Percentiles rank a stretch among this genome's conserved stretches.
phyloP scores from a whole-genome alignment of 208 protist genomes.

The Porcisia deanei region DNA sequence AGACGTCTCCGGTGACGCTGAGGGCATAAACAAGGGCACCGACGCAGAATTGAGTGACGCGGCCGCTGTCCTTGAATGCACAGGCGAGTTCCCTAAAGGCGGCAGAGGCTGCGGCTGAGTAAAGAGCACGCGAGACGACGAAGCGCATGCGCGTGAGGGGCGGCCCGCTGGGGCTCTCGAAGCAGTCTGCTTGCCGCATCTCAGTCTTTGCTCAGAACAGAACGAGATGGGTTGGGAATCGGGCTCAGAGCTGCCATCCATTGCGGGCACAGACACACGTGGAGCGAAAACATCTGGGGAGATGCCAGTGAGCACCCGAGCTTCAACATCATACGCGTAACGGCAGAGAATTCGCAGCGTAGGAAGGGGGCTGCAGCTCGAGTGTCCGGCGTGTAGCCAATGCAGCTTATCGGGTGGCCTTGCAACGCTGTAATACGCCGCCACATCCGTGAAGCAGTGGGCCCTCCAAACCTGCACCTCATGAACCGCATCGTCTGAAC shows the following conservation, averaged over 20 bases:
- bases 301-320: conserved; percentile 20
- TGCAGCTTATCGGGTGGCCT: not conserved
- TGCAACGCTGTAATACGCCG: not conserved
- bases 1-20: not conserved
- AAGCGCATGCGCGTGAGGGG: not conserved
- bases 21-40: not conserved
- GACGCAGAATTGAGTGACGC: not conserved
- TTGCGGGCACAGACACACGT: not conserved
- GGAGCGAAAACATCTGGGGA: not conserved
- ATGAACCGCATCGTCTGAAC: not conserved
- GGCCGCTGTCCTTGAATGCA: not conserved
- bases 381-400: not conserved
- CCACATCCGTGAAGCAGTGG: conserved; percentile 10
- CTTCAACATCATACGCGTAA: conserved; percentile 21
- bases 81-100: not conserved
- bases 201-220: no score
- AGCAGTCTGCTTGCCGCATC: not conserved
- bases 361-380: conserved; percentile 5
- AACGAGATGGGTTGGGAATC: not conserved
- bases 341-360: conserved; percentile 18
- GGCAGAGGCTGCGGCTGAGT: conserved; percentile 20
- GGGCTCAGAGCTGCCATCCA: not conserved
- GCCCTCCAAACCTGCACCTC: conserved; percentile 23
- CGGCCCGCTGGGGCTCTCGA: not conserved
- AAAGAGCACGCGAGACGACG: conserved; percentile 13